Conservation (phyloP, 768 basidiomycete species). For the Mycena olivaceomarginata region DNA sequence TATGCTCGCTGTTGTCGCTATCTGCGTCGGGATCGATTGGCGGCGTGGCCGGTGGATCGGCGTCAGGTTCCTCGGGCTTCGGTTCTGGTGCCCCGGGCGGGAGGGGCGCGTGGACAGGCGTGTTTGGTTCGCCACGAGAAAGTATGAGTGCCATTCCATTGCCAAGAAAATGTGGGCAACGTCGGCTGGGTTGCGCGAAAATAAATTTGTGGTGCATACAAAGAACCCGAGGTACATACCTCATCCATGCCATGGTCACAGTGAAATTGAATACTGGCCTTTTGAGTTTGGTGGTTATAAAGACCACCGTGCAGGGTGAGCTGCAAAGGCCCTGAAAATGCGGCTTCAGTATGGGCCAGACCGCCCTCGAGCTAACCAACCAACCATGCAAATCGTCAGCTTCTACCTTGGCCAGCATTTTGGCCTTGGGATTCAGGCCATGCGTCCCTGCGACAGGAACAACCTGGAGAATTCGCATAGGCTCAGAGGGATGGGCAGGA, state of each 20-base stretch:
- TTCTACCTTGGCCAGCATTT: conserved; percentile 36
- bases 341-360: not conserved
- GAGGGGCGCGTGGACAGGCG: conserved; percentile 33
- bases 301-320: conserved; percentile 55
- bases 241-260: conserved; percentile 51
- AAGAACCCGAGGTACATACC: conserved; percentile 29
- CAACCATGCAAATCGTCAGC: conserved; percentile 42
- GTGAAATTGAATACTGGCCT: conserved; percentile 53
- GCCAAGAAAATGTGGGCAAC: conserved; percentile 25
- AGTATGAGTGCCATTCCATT: conserved; percentile 35
- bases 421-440: conserved; percentile 47
- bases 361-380: not conserved
- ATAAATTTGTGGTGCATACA: not conserved
- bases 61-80: conserved; percentile 23
- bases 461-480: conserved; percentile 57
- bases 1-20: conserved; percentile 7
- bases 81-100: conserved; percentile 34
- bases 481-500: conserved; percentile 57
- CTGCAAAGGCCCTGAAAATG: conserved; percentile 50
- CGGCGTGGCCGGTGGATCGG: conserved; percentile 31
- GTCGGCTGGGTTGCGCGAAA: conserved; percentile 8
- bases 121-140: conserved; percentile 37
- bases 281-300: conserved; percentile 53
- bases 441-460: conserved; percentile 51
- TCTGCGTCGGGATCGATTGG: conserved; percentile 36